Percentiles rank a stretch among this genome's conserved stretches.
These are phyloP conservation scores for Paecilomyces dactylethromorphus DNA, from an alignment of 2,329 filamentous ascomycete species.

Conservation along the genomic window DNA sequence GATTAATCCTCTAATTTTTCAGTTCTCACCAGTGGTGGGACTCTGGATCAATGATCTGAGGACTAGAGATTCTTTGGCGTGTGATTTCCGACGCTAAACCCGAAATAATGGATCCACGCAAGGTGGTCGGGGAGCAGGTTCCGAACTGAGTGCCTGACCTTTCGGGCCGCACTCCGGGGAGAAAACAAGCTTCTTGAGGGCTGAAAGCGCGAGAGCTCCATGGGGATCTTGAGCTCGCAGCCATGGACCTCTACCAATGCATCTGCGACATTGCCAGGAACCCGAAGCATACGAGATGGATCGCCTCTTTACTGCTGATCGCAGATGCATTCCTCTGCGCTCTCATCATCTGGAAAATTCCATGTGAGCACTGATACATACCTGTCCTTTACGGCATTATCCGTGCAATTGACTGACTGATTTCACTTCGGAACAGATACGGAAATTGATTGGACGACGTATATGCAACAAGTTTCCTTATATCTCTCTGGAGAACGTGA, in stretches of 20 bases:
- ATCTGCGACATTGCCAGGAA: constrained; percentile 43
- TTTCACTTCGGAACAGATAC: constrained; percentile 58
- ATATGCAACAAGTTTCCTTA: constrained; percentile 86
- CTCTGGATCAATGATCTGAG: background rate
- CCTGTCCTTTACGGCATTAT: background rate
- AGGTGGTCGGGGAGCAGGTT: background rate
- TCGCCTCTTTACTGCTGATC: constrained; percentile 60
- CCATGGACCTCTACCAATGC: constrained; percentile 28
- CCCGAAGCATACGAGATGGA: constrained; percentile 53
- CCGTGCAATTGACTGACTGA: constrained; percentile 1
- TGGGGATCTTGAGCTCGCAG: background rate
- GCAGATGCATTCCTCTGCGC: constrained; percentile 66
- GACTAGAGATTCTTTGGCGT: too few relatives aligned
- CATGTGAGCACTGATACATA: constrained; percentile 55
- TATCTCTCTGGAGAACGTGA: constrained; percentile 80
- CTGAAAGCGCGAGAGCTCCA: constrained; percentile 4
- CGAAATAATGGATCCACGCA: background rate
- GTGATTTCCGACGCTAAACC: too few relatives aligned
- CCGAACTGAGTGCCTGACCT: background rate
- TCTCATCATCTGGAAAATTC: constrained; percentile 71
- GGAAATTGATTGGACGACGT: constrained; percentile 95
- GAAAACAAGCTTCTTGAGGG: constrained; percentile 2
- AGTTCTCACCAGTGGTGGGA: too few relatives aligned
- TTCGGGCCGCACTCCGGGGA: background rate
- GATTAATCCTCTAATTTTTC: background rate